Conservation (phyloP, 1,284 basidiomycete species). For the Moniliophthora roreri region DNA sequence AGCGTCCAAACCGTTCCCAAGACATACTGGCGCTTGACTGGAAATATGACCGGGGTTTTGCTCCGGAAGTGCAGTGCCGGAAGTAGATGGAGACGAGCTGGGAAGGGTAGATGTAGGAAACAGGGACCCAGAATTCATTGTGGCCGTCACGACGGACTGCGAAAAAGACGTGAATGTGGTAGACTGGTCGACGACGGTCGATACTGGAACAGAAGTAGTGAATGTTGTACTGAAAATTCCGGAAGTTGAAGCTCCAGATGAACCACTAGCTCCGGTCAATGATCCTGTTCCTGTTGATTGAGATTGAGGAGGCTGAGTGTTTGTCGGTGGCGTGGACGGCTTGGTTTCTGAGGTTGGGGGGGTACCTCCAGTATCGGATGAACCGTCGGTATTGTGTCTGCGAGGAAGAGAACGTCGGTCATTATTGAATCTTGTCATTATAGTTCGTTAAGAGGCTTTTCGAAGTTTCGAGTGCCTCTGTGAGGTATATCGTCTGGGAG, state of each 20-base stretch:
- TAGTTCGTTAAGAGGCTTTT: slow-evolving; percentile 1
- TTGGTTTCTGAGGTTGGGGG: slow-evolving; percentile 12
- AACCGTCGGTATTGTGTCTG: slow-evolving; percentile 8
- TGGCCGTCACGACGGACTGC: slow-evolving; percentile 34
- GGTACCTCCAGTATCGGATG: slow-evolving; percentile 14
- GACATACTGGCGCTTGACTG: slow-evolving; percentile 43
- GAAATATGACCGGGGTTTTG: slow-evolving; percentile 18
- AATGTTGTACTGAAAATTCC: slow-evolving; percentile 33
- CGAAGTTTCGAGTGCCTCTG: neutral
- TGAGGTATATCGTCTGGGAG: neutral
- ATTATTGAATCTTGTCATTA: slow-evolving; percentile 5
- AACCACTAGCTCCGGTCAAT: slow-evolving; percentile 6
- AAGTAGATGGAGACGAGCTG: slow-evolving; percentile 25
- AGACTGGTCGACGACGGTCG: slow-evolving; percentile 37
- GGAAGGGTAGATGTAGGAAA: slow-evolving; percentile 21
- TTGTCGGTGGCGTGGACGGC: slow-evolving; percentile 17
- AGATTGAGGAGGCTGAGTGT: slow-evolving; percentile 15
- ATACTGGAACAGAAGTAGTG: slow-evolving; percentile 29
- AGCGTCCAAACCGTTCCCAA: slow-evolving; percentile 63
- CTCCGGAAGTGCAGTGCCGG: neutral
- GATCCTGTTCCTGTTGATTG: slow-evolving; percentile 5
- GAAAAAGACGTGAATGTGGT: slow-evolving; percentile 46
- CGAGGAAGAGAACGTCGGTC: slow-evolving; percentile 7
- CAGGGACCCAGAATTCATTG: slow-evolving; percentile 18
- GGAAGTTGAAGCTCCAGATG: slow-evolving; percentile 12